A percentile compares a stretch with the other conserved stretches of the same genome.
Conservation (phyloP, 805 yeast genomes). For the Zygotorulaspora chibaensis region DNA sequence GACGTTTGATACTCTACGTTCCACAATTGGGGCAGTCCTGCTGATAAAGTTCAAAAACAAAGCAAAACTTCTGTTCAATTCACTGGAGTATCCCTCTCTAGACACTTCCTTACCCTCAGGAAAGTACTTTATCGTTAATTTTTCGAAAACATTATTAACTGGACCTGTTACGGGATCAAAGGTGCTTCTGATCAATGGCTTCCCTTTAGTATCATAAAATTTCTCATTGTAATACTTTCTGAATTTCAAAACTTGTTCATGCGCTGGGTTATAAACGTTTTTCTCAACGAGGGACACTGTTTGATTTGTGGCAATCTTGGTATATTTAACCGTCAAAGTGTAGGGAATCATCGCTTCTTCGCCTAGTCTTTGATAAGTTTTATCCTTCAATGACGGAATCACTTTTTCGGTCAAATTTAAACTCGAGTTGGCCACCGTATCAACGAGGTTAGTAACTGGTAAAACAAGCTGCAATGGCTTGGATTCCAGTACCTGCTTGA, state of each 20-base stretch:
- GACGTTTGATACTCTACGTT: conserved; percentile 25
- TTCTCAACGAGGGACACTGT: conserved; percentile 31
- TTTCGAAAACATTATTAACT: conserved; percentile 50
- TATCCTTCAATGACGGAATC: conserved; percentile 56
- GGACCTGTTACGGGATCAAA: conserved; percentile 63
- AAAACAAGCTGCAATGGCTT: conserved; percentile 36
- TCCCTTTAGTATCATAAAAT: conserved; percentile 55
- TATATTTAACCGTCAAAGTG: conserved; percentile 39
- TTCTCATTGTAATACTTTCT: conserved; percentile 50
- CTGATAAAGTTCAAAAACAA: conserved; percentile 39
- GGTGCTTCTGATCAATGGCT: conserved; percentile 57
- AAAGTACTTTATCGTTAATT: conserved; percentile 40
- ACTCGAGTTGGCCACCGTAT: conserved; percentile 51
- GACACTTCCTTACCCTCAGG: conserved; percentile 45
- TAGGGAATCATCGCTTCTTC: conserved; percentile 51
- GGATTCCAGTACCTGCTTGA: conserved; percentile 29
- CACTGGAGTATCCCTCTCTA: conserved; percentile 48
- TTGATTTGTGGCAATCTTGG: conserved; percentile 36
- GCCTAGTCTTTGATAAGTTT: conserved; percentile 46
- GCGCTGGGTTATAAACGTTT: conserved; percentile 45
- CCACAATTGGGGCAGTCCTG: conserved; percentile 37
- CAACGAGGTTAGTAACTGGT: conserved; percentile 45
- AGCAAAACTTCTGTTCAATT: conserved; percentile 49
- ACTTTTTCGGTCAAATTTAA: conserved; percentile 53
- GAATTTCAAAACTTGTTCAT: conserved; percentile 42